Evolutionary conservation across 2,329 filamentous ascomycete species (phyloP).

Genomic region (Rhynchosporium agropyri): DNA sequence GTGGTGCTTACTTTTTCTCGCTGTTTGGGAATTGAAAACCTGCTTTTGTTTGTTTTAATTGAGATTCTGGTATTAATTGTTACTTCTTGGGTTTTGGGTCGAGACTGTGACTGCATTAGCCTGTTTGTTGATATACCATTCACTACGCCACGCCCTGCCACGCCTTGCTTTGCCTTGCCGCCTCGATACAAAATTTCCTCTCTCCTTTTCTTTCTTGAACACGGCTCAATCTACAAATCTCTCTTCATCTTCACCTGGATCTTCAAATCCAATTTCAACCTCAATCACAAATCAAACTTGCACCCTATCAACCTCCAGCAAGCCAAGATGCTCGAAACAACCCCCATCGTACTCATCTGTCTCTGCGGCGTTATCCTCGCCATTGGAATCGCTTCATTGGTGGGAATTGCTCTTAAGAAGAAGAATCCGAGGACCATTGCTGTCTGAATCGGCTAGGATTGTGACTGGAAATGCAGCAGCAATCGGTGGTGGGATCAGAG

Average conservation of each 20-base stretch:
- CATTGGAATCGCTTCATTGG: constrained; percentile 21
- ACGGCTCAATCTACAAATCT: no score
- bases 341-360: constrained; percentile 22
- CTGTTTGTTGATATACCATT: constrained; percentile 9
- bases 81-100: constrained; percentile 1
- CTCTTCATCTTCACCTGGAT: background rate
- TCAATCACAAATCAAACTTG: background rate
- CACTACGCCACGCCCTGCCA: background rate
- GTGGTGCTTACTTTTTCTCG: no score
- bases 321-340: constrained; percentile 36
- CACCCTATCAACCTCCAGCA: background rate
- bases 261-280: background rate
- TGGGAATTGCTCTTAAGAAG: constrained; percentile 21
- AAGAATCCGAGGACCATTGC: background rate
- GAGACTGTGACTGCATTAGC: constrained; percentile 6
- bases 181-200: background rate
- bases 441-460: background rate
- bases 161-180: background rate
- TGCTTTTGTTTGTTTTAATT: background rate
- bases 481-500: no score
- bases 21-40: background rate
- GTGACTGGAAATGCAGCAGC: no score
- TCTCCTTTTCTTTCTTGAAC: background rate
- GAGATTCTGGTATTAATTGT: background rate
- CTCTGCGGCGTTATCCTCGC: constrained; percentile 24